Evolutionary conservation across 2,329 filamentous ascomycete species (phyloP).

Genomic region (Mariannaea sp.): DNA sequence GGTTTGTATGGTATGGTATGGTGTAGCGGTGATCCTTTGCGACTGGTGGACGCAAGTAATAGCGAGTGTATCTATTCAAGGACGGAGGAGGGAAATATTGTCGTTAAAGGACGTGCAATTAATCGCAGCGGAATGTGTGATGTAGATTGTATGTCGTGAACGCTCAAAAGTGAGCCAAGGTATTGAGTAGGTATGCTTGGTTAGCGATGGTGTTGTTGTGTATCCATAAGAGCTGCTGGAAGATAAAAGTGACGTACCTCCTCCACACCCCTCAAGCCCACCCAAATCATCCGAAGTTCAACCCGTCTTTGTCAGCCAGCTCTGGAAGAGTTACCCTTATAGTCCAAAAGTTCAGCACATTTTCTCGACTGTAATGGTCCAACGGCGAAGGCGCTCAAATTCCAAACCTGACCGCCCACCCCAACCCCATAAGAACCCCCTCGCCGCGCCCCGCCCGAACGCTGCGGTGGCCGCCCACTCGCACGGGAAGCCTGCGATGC

Average conservation of each 20-base stretch:
- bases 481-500: constrained; percentile 69
- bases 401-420: constrained; percentile 50
- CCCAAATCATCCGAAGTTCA: not conserved
- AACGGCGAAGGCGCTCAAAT: constrained; percentile 62
- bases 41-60: no score
- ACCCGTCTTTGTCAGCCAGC: not conserved
- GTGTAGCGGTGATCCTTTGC: no score
- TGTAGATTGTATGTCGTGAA: no score
- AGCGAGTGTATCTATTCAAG: no score
- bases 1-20: no score
- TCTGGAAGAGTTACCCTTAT: constrained; percentile 35
- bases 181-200: no score
- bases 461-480: constrained; percentile 69
- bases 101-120: no score
- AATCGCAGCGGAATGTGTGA: no score
- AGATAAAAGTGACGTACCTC: not conserved
- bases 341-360: not conserved
- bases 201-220: no score
- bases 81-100: no score
- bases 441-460: constrained; percentile 70
- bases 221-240: no score
- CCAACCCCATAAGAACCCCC: constrained; percentile 62
- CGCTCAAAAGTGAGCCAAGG: no score
- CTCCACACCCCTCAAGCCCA: not conserved
- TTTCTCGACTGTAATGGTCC: constrained; percentile 65